Percentiles rank a stretch among this genome's conserved stretches.
Conservation (phyloP, 1,284 basidiomycete genomes). For the Pisolithus thermaeus region DNA sequence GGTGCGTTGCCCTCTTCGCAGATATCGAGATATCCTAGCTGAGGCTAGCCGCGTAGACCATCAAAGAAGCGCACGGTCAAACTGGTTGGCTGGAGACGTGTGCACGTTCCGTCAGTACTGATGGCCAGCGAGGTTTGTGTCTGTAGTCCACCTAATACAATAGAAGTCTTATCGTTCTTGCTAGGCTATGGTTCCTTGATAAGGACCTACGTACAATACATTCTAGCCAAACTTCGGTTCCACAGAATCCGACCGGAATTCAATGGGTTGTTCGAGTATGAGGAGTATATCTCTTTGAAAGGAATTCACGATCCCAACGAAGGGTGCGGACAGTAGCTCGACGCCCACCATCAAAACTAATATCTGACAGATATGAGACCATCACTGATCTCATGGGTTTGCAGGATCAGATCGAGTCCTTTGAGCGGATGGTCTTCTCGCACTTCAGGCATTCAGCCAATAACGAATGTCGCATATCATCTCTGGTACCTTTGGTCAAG, state of each 20-base stretch:
- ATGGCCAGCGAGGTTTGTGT: conserved; percentile 67
- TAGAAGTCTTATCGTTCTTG: conserved; percentile 5
- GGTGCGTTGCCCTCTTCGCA: conserved; percentile 44
- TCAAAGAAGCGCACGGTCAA: conserved; percentile 95
- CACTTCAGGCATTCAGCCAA: conserved; percentile 87
- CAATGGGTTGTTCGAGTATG: conserved; percentile 95
- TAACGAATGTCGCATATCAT: conserved; percentile 93
- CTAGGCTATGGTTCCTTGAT: conserved; percentile 88
- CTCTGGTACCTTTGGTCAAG: conserved; percentile 91
- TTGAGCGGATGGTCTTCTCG: conserved; percentile 93
- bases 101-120: conserved; percentile 78
- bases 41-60: conserved; percentile 50
- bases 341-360: conserved; percentile 12
- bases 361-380: conserved; percentile 75
- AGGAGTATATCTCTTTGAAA: conserved; percentile 93
- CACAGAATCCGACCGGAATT: conserved; percentile 92
- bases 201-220: conserved; percentile 89
- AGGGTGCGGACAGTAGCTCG: conserved; percentile 55
- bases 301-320: conserved; percentile 97
- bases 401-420: conserved; percentile 96
- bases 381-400: conserved; percentile 93
- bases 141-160: not conserved
- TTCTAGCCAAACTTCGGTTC: conserved; percentile 91
- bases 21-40: conserved; percentile 4
- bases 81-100: conserved; percentile 96